A percentile compares a stretch with the other conserved stretches of the same genome.
Conservation (phyloP, 2,329 filamentous ascomycete genomes). For the Fusarium graminum region DNA sequence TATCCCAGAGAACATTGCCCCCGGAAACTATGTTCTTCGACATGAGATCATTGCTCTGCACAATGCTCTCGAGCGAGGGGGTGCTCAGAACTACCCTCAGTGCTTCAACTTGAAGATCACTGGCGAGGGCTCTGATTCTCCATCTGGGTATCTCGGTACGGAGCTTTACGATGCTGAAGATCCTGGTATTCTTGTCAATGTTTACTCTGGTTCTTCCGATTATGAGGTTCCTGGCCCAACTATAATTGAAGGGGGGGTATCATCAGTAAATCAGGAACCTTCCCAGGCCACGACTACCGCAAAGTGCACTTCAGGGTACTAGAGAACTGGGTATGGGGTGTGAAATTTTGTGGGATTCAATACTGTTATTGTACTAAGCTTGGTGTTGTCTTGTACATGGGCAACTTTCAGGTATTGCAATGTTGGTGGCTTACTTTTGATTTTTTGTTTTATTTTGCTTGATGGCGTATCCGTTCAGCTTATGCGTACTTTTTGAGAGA, state of each 20-base stretch:
- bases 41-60: constrained; percentile 69
- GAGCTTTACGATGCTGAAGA: constrained; percentile 55
- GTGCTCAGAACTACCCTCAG: constrained; percentile 66
- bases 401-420: not conserved
- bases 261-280: constrained; percentile 46
- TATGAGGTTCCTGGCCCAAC: constrained; percentile 54
- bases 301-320: constrained; percentile 41
- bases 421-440: not conserved
- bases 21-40: constrained; percentile 68
- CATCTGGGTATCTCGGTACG: constrained; percentile 53
- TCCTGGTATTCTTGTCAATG: constrained; percentile 54
- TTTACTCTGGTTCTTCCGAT: constrained; percentile 49
- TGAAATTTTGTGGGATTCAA: not conserved
- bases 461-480: not conserved
- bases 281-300: constrained; percentile 46
- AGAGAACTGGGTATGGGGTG: not conserved
- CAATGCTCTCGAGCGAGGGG: constrained; percentile 56
- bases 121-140: constrained; percentile 55
- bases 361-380: not conserved
- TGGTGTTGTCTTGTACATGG: too few relatives aligned
- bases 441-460: not conserved
- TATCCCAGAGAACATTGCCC: constrained; percentile 61
- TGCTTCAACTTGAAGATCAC: constrained; percentile 64
- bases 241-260: constrained; percentile 45
- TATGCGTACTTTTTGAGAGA: too few relatives aligned